Conservation (phyloP, 108 stramenopile genomes). For the Chaetoceros muelleri region DNA sequence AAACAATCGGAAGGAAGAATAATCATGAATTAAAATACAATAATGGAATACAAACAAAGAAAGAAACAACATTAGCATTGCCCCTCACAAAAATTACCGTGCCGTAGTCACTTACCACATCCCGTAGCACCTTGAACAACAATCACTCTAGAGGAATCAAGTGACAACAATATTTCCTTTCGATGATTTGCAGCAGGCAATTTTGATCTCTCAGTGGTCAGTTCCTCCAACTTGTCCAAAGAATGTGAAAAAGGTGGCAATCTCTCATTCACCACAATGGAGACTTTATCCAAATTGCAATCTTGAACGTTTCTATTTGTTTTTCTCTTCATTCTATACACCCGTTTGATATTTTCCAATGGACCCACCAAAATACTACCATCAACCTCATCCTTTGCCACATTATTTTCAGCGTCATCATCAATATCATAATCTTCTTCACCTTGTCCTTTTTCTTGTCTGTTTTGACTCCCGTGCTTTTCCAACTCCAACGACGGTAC, state of each 20-base stretch:
- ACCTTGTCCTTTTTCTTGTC: slow-evolving; percentile 6
- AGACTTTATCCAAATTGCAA: slow-evolving; percentile 1
- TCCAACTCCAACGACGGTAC: neutral
- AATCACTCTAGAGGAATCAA: slow-evolving; percentile 30
- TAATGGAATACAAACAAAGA: neutral
- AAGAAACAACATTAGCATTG: no score
- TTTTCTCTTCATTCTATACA: slow-evolving; percentile 12
- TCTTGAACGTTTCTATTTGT: slow-evolving; percentile 6
- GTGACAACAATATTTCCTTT: slow-evolving; percentile 21
- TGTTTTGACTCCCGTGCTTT: neutral
- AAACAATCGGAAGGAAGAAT: no score
- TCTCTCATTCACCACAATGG: no score
- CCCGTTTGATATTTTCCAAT: slow-evolving; percentile 36
- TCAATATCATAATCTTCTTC: slow-evolving; percentile 8
- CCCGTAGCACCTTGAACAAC: slow-evolving; percentile 72
- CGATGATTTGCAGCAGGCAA: slow-evolving; percentile 44
- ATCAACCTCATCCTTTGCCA: slow-evolving; percentile 12
- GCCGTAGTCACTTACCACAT: slow-evolving; percentile 39
- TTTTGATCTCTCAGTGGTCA: slow-evolving; percentile 5
- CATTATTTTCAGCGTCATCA: slow-evolving; percentile 8
- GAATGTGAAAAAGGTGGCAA: slow-evolving; percentile 3
- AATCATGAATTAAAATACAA: neutral
- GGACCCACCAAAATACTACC: no score
- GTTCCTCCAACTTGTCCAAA: slow-evolving; percentile 1
- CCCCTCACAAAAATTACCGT: no score